Evolutionary conservation across 2,329 filamentous ascomycete genomes (phyloP).

Genomic region (Diaporthe sp.): DNA sequence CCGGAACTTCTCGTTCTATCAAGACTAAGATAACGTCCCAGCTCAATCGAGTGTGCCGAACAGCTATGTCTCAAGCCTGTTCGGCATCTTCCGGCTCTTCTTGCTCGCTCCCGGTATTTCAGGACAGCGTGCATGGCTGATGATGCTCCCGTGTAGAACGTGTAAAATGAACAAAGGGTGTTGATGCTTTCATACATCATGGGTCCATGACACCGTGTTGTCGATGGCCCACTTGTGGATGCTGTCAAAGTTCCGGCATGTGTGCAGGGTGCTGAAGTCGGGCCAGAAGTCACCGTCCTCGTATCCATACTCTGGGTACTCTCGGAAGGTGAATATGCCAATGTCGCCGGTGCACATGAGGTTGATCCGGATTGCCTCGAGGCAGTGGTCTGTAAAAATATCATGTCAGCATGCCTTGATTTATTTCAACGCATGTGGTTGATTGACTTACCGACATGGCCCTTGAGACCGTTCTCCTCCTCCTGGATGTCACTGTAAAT

Average conservation of each 20-base stretch:
- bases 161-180: not conserved
- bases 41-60: slow-evolving; percentile 17
- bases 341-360: slow-evolving; percentile 66
- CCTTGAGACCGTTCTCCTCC: slow-evolving; percentile 50
- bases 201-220: slow-evolving; percentile 56
- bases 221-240: slow-evolving; percentile 63
- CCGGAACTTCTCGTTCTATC: not conserved
- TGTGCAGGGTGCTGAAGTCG: slow-evolving; percentile 63
- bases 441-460: slow-evolving; percentile 51
- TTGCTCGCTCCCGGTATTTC: not conserved
- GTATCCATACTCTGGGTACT: slow-evolving; percentile 54
- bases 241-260: slow-evolving; percentile 64
- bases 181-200: slow-evolving; percentile 39
- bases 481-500: slow-evolving; percentile 42
- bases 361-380: slow-evolving; percentile 62
- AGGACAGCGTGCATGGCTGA: not conserved
- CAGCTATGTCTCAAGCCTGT: slow-evolving; percentile 9
- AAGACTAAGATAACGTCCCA: not conserved
- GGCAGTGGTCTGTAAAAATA: slow-evolving; percentile 58
- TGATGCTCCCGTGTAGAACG: not conserved
- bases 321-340: slow-evolving; percentile 64
- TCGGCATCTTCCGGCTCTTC: slow-evolving; percentile 8
- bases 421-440: not conserved
- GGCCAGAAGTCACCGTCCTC: slow-evolving; percentile 61
- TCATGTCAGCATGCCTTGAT: not conserved